Conservation (phyloP, 2,329 filamentous ascomycete genomes). For the Fusarium oligoseptatum region DNA sequence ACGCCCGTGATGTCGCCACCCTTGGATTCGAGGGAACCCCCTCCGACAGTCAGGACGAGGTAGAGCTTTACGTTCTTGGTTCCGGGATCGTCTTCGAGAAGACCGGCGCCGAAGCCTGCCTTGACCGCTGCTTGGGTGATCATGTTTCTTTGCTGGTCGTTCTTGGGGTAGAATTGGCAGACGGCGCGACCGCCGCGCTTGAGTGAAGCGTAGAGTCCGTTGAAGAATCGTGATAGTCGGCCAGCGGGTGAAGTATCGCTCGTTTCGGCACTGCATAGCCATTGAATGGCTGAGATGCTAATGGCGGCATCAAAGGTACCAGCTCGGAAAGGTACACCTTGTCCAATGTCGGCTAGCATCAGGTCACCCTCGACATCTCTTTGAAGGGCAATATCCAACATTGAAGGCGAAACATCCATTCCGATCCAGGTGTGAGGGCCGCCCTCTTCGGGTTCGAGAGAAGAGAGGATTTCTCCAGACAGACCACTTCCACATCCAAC, state of each 20-base stretch:
- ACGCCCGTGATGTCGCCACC: conserved; percentile 90
- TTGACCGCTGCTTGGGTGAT: conserved; percentile 91
- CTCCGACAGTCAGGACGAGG: conserved; percentile 90
- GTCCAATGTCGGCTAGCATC: conserved; percentile 94
- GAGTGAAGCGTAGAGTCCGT: conserved; percentile 87
- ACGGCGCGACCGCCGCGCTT: conserved; percentile 89
- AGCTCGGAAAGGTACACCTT: conserved; percentile 92
- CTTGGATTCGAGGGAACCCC: conserved; percentile 60
- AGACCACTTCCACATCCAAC: conserved; percentile 96
- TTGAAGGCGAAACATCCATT: conserved; percentile 94
- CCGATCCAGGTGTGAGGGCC: conserved; percentile 97
- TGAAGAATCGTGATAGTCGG: conserved; percentile 87
- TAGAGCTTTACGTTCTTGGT: conserved; percentile 99
- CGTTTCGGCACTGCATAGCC: conserved; percentile 96
- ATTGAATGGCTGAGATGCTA: conserved; percentile 96
- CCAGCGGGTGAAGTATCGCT: conserved; percentile 86
- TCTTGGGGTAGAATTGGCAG: conserved; percentile 98
- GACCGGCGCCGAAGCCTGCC: conserved; percentile 93
- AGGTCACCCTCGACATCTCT: conserved; percentile 93
- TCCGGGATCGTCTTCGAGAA: conserved; percentile 94
- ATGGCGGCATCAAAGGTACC: conserved; percentile 96
- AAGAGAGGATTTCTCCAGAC: conserved; percentile 91
- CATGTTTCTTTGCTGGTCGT: conserved; percentile 91
- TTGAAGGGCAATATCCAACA: conserved; percentile 95
- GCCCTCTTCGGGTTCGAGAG: conserved; percentile 75